Base-by-base conservation (phyloP, 2,329 filamentous ascomycete genomes). In the Proliferodiscus dingleyae region DNA sequence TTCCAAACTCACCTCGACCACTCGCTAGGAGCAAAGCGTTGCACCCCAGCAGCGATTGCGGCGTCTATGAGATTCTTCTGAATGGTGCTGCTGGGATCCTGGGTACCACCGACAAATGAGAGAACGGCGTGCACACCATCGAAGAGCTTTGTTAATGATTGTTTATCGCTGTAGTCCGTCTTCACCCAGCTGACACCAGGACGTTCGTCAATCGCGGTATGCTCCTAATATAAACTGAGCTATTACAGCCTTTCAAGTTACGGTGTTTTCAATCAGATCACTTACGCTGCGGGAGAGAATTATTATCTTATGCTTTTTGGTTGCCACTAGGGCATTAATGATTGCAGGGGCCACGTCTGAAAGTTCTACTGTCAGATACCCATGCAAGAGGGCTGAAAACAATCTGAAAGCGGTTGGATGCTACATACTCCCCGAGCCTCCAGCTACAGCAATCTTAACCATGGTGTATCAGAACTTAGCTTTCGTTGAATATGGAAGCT, bases 331-430 rank as follows among this genome's bases (percentile, higher is more conserved):
- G 3, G 62, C 66, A 46, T 79, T 74, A 18, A 80, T 61, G 8
- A 81, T 57, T 55, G 78, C 76, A 33, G 63, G 66, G 2, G 71
- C 73, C 37, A 81, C 70, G 45, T 76, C 76, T 80, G 37, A 18
- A 5, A 26, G 33, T 40, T 23, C 21, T 33, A 19, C 4, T 10
- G 39, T 53, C 24, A 46, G 47, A 22, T 34, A 18, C 13, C 26
- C 24, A 40, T 15, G 46, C 26, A 16, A 45, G 11, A 49, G 30
- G 19, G 10, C 46, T 44, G 37, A 33, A 22, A 30, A 26, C 9
- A 6, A 7, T 2, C 6, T 37, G 18, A 16, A 43, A 13, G 37
- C 9, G 21, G 36, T 34, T 37, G 5, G 29, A 38, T 41, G 13
- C 32, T 18, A 18, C 66, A n/a, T 56, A 73, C 71, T 55, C 11